Evolutionary conservation across 2,329 filamentous ascomycete genomes (phyloP).

Genomic region (Claviceps africana): DNA sequence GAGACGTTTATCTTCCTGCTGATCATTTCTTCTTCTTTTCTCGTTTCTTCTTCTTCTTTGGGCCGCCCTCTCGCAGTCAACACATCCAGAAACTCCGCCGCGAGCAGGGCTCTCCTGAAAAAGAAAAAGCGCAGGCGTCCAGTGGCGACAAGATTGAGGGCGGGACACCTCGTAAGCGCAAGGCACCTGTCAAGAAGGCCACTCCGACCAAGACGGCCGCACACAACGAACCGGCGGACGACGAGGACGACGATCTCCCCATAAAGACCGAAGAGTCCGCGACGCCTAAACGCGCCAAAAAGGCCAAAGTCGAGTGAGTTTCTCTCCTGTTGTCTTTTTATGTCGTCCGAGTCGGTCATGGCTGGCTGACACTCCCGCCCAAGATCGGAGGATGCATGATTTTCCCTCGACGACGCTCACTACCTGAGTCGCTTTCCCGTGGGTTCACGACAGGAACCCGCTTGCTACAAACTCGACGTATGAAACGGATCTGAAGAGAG

Average conservation of each 20-base stretch:
- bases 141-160: slow-evolving; percentile 1
- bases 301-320: not conserved
- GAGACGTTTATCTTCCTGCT: not conserved
- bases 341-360: no score
- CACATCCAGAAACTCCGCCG: slow-evolving; percentile 32
- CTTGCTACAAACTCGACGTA: no score
- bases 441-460: no score
- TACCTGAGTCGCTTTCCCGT: no score
- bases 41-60: not conserved
- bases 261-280: not conserved
- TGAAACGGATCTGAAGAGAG: no score
- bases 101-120: slow-evolving; percentile 14
- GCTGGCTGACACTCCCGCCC: no score
- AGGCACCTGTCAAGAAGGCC: slow-evolving; percentile 13
- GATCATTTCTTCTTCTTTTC: slow-evolving; percentile 3
- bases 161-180: slow-evolving; percentile 17
- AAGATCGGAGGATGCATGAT: no score
- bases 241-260: slow-evolving; percentile 4
- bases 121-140: slow-evolving; percentile 3
- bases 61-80: slow-evolving; percentile 22
- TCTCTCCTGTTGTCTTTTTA: not conserved
- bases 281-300: slow-evolving; percentile 11
- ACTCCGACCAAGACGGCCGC: slow-evolving; percentile 6
- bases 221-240: slow-evolving; percentile 11
- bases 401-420: no score